Evolutionary conservation across 2,329 filamentous ascomycete genomes (phyloP).

Genomic region (Colletotrichum musae): DNA sequence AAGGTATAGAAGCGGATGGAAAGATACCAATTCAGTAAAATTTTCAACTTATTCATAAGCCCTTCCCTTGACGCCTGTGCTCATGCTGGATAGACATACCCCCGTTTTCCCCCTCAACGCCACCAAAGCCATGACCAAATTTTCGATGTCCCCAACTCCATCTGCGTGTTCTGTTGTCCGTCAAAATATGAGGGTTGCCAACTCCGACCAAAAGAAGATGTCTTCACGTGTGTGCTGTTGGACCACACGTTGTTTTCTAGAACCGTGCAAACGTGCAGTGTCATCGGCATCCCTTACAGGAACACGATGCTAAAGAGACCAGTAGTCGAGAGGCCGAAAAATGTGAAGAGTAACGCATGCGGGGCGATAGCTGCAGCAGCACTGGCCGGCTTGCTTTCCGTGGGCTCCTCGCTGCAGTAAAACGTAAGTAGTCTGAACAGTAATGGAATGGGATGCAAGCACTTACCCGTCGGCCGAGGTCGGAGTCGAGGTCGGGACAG

Average conservation of each 20-base stretch:
- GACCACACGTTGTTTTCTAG: not conserved
- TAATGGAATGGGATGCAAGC: not conserved
- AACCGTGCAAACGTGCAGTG: not conserved
- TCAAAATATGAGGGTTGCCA: not conserved
- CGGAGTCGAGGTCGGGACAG: slow-evolving; percentile 17
- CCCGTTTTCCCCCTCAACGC: not conserved
- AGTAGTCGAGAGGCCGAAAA: slow-evolving; percentile 28
- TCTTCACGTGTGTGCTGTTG: not conserved
- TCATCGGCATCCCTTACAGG: slow-evolving; percentile 13
- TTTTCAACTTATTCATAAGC: slow-evolving; percentile 11
- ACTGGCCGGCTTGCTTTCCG: slow-evolving; percentile 28
- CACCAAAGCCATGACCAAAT: not conserved
- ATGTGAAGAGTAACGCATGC: slow-evolving; percentile 28
- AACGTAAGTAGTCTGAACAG: not conserved
- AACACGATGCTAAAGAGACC: slow-evolving; percentile 29
- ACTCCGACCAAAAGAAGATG: no score
- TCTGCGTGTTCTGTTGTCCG: slow-evolving; percentile 8
- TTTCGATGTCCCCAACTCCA: not conserved
- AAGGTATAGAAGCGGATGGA: slow-evolving; percentile 31
- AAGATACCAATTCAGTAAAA: slow-evolving; percentile 40
- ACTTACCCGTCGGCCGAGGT: slow-evolving; percentile 20
- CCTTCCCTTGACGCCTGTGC: not conserved
- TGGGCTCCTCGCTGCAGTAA: slow-evolving; percentile 8
- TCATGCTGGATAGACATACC: not conserved
- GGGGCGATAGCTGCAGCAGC: slow-evolving; percentile 37